These are phyloP conservation scores for Beauveria sp. DNA, from an alignment of 2,329 filamentous ascomycete genomes.

Conservation along the genomic window DNA sequence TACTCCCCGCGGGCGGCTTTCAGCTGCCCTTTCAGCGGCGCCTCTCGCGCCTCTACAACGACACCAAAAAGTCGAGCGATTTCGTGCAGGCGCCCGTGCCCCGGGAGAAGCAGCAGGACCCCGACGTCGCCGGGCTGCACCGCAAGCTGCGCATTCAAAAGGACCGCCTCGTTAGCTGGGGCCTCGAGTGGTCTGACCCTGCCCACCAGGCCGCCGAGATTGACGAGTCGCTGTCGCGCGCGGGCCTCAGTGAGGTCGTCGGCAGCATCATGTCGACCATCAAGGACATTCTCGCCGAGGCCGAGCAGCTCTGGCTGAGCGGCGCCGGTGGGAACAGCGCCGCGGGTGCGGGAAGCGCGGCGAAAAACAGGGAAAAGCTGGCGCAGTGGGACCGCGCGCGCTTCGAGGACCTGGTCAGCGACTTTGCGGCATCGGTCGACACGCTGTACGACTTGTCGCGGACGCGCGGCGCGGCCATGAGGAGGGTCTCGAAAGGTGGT, in stretches of 20 bases:
- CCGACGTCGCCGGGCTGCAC: conserved; percentile 64
- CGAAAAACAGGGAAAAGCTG: conserved; percentile 43
- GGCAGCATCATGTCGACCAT: conserved; percentile 73
- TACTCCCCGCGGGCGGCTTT: conserved; percentile 43
- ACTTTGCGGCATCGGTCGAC: conserved; percentile 71
- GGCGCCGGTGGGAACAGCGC: conserved; percentile 40
- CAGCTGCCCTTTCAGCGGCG: conserved; percentile 53
- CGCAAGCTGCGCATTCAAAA: conserved; percentile 74
- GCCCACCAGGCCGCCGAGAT: conserved; percentile 60
- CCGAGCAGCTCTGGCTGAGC: conserved; percentile 62
- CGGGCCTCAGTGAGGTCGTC: conserved; percentile 68
- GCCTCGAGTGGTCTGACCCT: conserved; percentile 72
- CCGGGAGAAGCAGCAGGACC: conserved; percentile 47
- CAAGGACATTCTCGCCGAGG: conserved; percentile 70
- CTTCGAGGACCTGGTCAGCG: conserved; percentile 66
- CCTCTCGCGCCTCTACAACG: conserved; percentile 67
- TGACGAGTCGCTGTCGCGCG: conserved; percentile 61
- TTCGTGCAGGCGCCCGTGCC: conserved; percentile 60
- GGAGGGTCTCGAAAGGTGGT: conserved; percentile 22
- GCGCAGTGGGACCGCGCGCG: conserved; percentile 62
- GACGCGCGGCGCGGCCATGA: conserved; percentile 40
- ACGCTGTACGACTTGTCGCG: conserved; percentile 70
- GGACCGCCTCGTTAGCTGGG: conserved; percentile 71
- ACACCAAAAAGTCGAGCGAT: conserved; percentile 71
- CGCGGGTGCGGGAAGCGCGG: conserved; percentile 34